Conservation (phyloP, 2,329 filamentous ascomycete species). For the Trichoderma sp. region DNA sequence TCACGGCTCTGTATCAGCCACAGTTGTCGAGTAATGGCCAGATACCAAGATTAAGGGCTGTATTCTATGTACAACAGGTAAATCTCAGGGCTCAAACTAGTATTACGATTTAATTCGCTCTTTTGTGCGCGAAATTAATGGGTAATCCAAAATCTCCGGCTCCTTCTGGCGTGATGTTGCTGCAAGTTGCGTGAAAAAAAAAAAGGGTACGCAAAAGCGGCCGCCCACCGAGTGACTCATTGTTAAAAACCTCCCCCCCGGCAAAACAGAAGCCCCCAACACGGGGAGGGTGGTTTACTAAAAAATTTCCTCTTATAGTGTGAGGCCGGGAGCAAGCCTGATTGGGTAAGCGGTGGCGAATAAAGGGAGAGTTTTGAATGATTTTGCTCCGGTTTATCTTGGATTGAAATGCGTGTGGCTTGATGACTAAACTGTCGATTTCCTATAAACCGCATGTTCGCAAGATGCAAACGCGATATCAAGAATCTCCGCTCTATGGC, state of each 20-base stretch:
- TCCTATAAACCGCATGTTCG: no score
- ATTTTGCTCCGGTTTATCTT: neutral
- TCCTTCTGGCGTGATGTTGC: neutral
- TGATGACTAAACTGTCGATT: no score
- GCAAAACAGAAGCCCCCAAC: neutral
- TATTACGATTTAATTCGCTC: neutral
- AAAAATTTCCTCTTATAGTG: constrained; percentile 22
- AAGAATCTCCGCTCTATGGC: no score
- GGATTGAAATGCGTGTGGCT: neutral
- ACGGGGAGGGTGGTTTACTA: constrained; percentile 1
- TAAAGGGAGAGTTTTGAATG: neutral
- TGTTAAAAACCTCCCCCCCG: constrained; percentile 11
- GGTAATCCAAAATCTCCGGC: neutral
- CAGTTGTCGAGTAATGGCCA: neutral
- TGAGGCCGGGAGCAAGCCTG: constrained; percentile 34
- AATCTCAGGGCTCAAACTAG: neutral
- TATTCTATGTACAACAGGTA: no score
- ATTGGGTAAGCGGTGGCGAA: constrained; percentile 35
- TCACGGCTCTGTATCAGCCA: neutral
- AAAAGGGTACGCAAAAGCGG: neutral
- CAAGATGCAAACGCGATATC: no score
- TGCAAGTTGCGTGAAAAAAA: constrained; percentile 3
- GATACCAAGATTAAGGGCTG: no score
- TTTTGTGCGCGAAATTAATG: neutral
- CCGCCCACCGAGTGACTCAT: constrained; percentile 37